These are phyloP conservation scores for Heterobasidion parviporum DNA, from an alignment of 1,284 basidiomycete species.

Conservation along the genomic window DNA sequence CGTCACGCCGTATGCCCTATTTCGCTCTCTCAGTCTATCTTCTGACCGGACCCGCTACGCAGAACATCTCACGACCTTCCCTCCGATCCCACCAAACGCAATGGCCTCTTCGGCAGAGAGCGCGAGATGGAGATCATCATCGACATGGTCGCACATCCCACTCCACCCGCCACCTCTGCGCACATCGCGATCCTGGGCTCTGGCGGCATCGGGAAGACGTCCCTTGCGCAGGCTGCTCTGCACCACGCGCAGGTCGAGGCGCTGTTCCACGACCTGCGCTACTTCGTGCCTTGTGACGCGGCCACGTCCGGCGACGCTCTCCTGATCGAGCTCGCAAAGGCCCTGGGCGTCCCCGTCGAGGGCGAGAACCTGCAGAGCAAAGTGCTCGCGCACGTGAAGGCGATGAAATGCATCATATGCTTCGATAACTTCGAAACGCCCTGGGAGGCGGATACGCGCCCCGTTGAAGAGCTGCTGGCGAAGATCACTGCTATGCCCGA, in stretches of 20 bases:
- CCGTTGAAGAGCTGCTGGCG: slow-evolving; percentile 5
- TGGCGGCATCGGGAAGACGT: slow-evolving; percentile 30
- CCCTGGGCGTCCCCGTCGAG: slow-evolving; percentile 6
- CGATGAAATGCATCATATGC: slow-evolving; percentile 16
- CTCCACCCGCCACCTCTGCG: neutral
- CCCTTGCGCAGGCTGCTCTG: slow-evolving; percentile 20
- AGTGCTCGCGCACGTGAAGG: slow-evolving; percentile 8
- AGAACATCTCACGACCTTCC: neutral
- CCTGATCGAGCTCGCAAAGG: slow-evolving; percentile 14
- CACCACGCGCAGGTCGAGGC: slow-evolving; percentile 10
- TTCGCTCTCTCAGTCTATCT: neutral
- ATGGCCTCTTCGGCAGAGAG: slow-evolving; percentile 5
- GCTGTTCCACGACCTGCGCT: slow-evolving; percentile 14
- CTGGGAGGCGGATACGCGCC: slow-evolving; percentile 15
- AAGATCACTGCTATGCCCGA: slow-evolving; percentile 1
- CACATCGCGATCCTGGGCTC: slow-evolving; percentile 22
- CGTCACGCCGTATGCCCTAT: neutral
- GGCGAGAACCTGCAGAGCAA: neutral
- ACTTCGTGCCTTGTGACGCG: slow-evolving; percentile 22
- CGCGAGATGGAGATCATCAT: slow-evolving; percentile 5
- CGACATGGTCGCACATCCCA: neutral
- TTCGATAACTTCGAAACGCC: slow-evolving; percentile 28
- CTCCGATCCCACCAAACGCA: neutral
- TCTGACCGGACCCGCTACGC: neutral
- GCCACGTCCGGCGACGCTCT: slow-evolving; percentile 15